Evolutionary conservation across 371 early-diverging fungal genomes (phyloP), one percentile per base, ranked within the genome.

Genomic region (Mortierella sp.): DNA sequence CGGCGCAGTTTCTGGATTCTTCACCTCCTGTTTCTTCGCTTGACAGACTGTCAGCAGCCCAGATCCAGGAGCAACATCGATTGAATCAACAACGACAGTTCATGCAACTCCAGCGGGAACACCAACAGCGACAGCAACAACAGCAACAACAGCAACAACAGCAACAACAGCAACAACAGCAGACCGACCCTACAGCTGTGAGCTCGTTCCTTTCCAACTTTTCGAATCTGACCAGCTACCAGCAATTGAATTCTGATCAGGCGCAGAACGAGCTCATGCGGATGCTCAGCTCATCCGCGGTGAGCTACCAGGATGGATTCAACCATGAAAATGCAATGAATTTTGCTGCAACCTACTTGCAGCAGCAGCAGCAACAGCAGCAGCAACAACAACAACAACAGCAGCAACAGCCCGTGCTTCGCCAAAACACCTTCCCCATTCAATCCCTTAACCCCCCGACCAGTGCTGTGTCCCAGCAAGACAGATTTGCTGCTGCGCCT

Each of bases 41-140:
- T 57, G 75, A 85, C 55, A 81, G 79, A 26, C 67, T 85, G 16
- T 76, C 73, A 1, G 81, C 81, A n/a, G 78, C 85, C 1, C 79
- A 85, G 57, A 85, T 85, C 50, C 85, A 81, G 64, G 85, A 85
- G 44, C 85, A 78, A 31, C 80, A 84, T 59, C 81, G 81, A 2
- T 8, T 83, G 51, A 83, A 83, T n/a, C 83, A 83, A 69, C 82
- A 82, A 59, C 79, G 82, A 11, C 81, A 81, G 24, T 73, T 81
- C 51, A 43, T 69, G 71, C 81, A 80, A 26, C 72, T 76, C 34
- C 76, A 72, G 69, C 80, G 69, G 19, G 46, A 77, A 67, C 71
- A 75, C 19, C 77, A 74, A 55, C 74, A 55, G 37, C 16, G 11
- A 43, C 76, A 76, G n/a, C 50, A 72, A 28, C 80, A 80, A 55